A percentile compares a stretch with the other conserved stretches of the same genome.
These are phyloP conservation scores for Volvox reticuliferus DNA, from an alignment of 139 green algal species.

Conservation along the genomic window DNA sequence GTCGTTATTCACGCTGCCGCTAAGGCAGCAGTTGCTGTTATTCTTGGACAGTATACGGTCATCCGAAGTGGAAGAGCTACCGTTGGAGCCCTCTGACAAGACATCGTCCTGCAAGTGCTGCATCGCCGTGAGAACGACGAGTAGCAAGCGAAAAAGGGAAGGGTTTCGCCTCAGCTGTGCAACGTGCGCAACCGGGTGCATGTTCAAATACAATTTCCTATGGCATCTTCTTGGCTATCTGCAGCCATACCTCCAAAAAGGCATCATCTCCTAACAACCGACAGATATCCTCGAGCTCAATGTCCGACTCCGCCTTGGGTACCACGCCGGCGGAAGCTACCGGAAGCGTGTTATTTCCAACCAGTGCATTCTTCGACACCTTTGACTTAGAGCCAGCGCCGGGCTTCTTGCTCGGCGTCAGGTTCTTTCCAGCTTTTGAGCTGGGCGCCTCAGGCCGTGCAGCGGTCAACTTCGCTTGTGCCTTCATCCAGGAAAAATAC, in stretches of 20 bases:
- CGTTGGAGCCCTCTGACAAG: constrained; percentile 30
- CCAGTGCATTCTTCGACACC: not conserved
- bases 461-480: not conserved
- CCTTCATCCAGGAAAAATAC: no score
- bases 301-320: not conserved
- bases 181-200: no score
- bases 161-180: no score
- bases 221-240: no score
- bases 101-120: constrained; percentile 38
- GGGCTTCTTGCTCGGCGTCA: constrained; percentile 14
- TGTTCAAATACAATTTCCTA: no score
- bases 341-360: not conserved
- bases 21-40: constrained; percentile 16
- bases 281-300: constrained; percentile 27
- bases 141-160: no score
- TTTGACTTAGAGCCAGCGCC: not conserved
- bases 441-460: not conserved
- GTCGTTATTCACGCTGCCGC: constrained; percentile 1
- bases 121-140: no score
- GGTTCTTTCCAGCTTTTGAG: not conserved
- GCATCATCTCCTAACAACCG: constrained; percentile 18
- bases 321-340: not conserved
- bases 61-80: constrained; percentile 16
- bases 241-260: constrained; percentile 24
- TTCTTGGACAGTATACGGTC: constrained; percentile 17